phyloP scores from a whole-genome alignment of 2,329 filamentous ascomycete species.

The Calonectria multiphialidica region DNA sequence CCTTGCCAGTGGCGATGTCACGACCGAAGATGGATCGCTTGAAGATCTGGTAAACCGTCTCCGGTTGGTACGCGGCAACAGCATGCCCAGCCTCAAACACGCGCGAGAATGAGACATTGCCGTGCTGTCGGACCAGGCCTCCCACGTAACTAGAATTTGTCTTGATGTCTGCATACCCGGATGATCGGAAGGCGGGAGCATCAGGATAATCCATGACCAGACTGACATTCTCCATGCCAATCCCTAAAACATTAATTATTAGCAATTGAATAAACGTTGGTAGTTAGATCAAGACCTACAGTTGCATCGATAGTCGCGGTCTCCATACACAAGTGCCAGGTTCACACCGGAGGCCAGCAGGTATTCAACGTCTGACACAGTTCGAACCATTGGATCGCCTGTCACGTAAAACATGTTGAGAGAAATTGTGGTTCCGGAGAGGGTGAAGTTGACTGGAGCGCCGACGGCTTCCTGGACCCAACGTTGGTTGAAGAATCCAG shows the following conservation, averaged over 20 bases:
- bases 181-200: slow-evolving; percentile 63
- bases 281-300: slow-evolving; percentile 55
- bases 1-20: slow-evolving; percentile 65
- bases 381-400: slow-evolving; percentile 63
- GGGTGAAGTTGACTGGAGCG: slow-evolving; percentile 69
- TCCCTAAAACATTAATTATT: slow-evolving; percentile 23
- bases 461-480: slow-evolving; percentile 70
- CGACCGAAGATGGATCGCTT: slow-evolving; percentile 66
- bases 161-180: slow-evolving; percentile 77
- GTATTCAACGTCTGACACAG: slow-evolving; percentile 59
- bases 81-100: slow-evolving; percentile 74
- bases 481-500: slow-evolving; percentile 72
- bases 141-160: slow-evolving; percentile 74
- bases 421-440: slow-evolving; percentile 54
- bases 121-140: slow-evolving; percentile 80
- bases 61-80: slow-evolving; percentile 68
- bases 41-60: slow-evolving; percentile 66
- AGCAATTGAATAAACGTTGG: neutral
- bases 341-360: slow-evolving; percentile 72
- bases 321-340: slow-evolving; percentile 77
- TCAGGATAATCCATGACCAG: slow-evolving; percentile 66
- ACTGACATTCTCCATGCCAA: slow-evolving; percentile 76
- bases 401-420: slow-evolving; percentile 67
- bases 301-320: slow-evolving; percentile 70
- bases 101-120: slow-evolving; percentile 75